These are phyloP conservation scores for Loxodes magnus DNA, from an alignment of 73 alveolate species.

Conservation along the genomic window DNA sequence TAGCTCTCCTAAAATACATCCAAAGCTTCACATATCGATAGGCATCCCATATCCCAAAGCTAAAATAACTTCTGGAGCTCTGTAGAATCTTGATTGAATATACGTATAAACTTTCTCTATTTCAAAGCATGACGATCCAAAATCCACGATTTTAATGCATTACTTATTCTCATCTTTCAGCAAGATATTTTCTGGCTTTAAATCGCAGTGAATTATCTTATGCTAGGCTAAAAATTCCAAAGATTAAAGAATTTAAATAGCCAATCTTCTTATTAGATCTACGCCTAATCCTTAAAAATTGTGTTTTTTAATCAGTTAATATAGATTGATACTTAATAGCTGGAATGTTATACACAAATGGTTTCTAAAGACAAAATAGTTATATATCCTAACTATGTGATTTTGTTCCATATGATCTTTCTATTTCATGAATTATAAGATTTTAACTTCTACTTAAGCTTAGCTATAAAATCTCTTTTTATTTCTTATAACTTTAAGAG, in stretches of 20 bases:
- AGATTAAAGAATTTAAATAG: slow-evolving; percentile 46
- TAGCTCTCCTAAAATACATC: slow-evolving; percentile 82
- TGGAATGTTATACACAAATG: slow-evolving; percentile 63
- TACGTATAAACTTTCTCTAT: slow-evolving; percentile 53
- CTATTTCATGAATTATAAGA: slow-evolving; percentile 39
- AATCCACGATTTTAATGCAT: slow-evolving; percentile 66
- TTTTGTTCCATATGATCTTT: slow-evolving; percentile 34
- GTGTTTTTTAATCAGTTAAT: slow-evolving; percentile 50
- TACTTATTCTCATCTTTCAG: slow-evolving; percentile 41
- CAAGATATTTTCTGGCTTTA: slow-evolving; percentile 73
- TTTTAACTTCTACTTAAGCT: slow-evolving; percentile 83
- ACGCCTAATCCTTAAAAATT: slow-evolving; percentile 52
- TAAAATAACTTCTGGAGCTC: slow-evolving; percentile 95
- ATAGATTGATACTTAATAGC: slow-evolving; percentile 59
- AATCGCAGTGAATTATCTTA: slow-evolving; percentile 65
- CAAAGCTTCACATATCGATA: slow-evolving; percentile 96
- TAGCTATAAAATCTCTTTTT: slow-evolving; percentile 75
- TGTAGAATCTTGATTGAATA: slow-evolving; percentile 79
- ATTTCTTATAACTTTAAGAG: slow-evolving; percentile 79
- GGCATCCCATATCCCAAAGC: slow-evolving; percentile 81
- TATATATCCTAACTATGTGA: slow-evolving; percentile 33
- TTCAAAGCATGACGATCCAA: slow-evolving; percentile 63
- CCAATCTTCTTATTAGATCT: slow-evolving; percentile 44
- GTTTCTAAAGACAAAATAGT: slow-evolving; percentile 35
- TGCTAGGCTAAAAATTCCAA: slow-evolving; percentile 30